Evolutionary conservation across 1,284 basidiomycete genomes (phyloP), one percentile per base, ranked within the genome.

Genomic region (Cryptococcus jaspeensis): DNA sequence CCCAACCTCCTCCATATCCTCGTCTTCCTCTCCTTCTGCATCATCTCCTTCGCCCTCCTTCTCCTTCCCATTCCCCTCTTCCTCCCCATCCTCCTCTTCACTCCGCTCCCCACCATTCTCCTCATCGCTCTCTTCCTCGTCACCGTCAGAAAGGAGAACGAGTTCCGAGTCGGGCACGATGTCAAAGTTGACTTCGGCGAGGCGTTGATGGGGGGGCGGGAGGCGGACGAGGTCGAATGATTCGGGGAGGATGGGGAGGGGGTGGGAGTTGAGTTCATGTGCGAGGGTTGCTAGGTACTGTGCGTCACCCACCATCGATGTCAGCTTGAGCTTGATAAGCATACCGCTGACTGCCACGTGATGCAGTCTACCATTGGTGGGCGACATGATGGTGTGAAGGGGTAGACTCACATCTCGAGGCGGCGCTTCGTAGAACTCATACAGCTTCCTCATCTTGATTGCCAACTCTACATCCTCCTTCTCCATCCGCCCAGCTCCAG

Each of bases 181-280:
- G 67, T 92, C 87, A 79, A 98, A 99, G 80, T 96, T 91, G 63
- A 96, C 86, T 20, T 89, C 83, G 12, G 92, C 91, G 38, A 99
- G 83, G 55, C 92, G 89, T 41, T 97, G 91, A 53, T 67, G 65
- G 12, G 85, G 71, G 3, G 89, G 87, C 0, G 95, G 95, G 20
- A 98, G 80, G 20, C 93, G 87, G 47, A 98, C 85, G 37, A 94
- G 56, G 46, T 76, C 95, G 77, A 96, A 97, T 1, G 92, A 87
- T 79, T 98, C 95, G n/a, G 90, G 89, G 11, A 98, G 88, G 3
- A 91, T 80, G 3, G 95, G 95, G 4, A 99, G 83, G 0, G 95
- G 92, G 32, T 85, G 82, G 0, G 89, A 83, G 76, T 99, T 99
- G 44, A 94, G 88, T 73, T 93, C 89, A 5, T 90, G 86, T 1